phyloP scores from a whole-genome alignment of 495 filamentous ascomycete genomes.

The Podospora pseudocomata region DNA sequence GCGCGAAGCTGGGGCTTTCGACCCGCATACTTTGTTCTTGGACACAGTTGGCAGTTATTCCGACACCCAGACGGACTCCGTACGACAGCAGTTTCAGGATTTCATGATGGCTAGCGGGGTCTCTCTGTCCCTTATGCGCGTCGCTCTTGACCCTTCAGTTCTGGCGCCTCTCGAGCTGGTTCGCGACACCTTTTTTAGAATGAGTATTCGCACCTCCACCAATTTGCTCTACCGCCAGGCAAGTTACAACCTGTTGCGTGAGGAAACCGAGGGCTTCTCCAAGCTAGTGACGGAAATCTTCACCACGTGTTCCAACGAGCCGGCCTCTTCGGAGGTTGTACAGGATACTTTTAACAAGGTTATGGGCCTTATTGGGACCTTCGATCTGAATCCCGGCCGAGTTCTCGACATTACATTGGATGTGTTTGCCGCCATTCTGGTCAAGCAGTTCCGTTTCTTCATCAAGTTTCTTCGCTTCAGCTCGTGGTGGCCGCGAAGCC shows the following conservation, averaged over 20 bases:
- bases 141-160: conserved; percentile 72
- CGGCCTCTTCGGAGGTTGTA: conserved; percentile 46
- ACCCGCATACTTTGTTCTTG: conserved; percentile 70
- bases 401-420: conserved; percentile 80
- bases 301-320: conserved; percentile 53
- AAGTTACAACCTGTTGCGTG: conserved; percentile 91
- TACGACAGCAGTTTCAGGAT: conserved; percentile 42
- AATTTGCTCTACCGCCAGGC: conserved; percentile 90
- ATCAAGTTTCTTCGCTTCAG: conserved; percentile 84
- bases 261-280: conserved; percentile 92
- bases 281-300: conserved; percentile 62
- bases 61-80: conserved; percentile 55
- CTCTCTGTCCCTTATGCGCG: conserved; percentile 67
- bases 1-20: conserved; percentile 43
- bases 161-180: conserved; percentile 74
- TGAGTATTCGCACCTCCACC: conserved; percentile 83
- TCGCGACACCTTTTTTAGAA: conserved; percentile 74
- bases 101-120: conserved; percentile 70
- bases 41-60: conserved; percentile 74
- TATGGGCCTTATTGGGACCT: conserved; percentile 62
- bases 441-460: conserved; percentile 73
- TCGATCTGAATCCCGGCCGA: conserved; percentile 69
- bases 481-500: conserved; percentile 91
- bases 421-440: conserved; percentile 42
- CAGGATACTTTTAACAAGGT: conserved; percentile 53